Evolutionary conservation across 306 rosid genomes (phyloP).

Genomic region (Elaeagnus macrophylla): DNA sequence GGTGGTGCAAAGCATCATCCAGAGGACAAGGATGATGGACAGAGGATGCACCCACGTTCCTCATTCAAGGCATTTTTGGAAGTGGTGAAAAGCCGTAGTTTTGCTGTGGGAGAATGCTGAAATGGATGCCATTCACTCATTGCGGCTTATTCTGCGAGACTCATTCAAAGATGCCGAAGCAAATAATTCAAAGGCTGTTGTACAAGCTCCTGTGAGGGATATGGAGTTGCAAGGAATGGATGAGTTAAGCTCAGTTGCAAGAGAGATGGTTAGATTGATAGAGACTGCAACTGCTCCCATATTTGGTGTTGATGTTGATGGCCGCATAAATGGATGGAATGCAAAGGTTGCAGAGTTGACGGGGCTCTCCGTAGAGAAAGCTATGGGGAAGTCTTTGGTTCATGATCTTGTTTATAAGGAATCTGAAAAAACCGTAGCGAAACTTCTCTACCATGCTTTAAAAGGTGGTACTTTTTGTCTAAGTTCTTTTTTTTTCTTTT

Average conservation of each 20-base stretch:
- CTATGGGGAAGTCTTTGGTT: conserved; percentile 85
- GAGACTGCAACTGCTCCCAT: conserved; percentile 99
- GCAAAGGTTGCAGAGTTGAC: conserved; percentile 89
- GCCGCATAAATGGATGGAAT: conserved; percentile 94
- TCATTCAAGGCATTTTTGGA: conserved; percentile 94
- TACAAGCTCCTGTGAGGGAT: conserved; percentile 36
- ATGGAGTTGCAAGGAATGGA: conserved; percentile 70
- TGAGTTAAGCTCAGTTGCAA: conserved; percentile 93
- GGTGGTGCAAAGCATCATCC: conserved; percentile 99
- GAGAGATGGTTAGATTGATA: conserved; percentile 96
- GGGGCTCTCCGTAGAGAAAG: conserved; percentile 79
- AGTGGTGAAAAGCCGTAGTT: conserved; percentile 93
- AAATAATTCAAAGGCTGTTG: conserved; percentile 64
- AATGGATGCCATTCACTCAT: conserved; percentile 96
- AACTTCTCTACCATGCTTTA: conserved; percentile 68
- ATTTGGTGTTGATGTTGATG: conserved; percentile 79
- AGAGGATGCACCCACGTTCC: conserved; percentile 96
- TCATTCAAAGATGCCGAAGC: conserved; percentile 58
- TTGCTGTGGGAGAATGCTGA: conserved; percentile 92
- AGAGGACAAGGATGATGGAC: conserved; percentile 93
- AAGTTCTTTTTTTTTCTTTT: conserved; percentile 7
- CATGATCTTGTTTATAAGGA: conserved; percentile 77
- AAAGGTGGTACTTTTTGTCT: conserved; percentile 48
- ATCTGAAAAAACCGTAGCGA: conserved; percentile 55
- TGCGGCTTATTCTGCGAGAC: conserved; percentile 90